Percentiles rank a stretch among this genome's conserved stretches.
phyloP scores from a whole-genome alignment of 169 alveolate species.

The Eimeria sp. region DNA sequence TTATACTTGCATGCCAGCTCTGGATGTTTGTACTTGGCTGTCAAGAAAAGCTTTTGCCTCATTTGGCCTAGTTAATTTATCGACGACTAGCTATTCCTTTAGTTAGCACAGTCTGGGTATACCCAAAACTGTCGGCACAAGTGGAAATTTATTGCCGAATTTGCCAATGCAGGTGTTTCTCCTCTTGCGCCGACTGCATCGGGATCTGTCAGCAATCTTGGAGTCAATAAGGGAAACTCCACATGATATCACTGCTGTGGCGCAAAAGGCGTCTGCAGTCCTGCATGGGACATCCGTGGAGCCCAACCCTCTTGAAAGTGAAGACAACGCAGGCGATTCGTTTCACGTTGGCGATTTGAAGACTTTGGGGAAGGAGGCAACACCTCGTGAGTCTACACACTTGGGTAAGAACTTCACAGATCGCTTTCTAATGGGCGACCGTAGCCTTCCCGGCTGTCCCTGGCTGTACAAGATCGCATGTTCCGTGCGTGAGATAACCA shows the following conservation, averaged over 20 bases:
- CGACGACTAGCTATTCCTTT: neutral
- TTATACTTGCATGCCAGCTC: neutral
- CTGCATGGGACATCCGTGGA: slow-evolving; percentile 42
- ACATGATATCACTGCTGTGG: neutral
- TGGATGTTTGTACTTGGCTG: neutral
- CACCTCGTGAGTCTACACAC: slow-evolving; percentile 9
- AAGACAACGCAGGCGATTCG: neutral
- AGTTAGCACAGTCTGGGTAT: neutral
- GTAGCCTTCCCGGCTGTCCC: neutral
- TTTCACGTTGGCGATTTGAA: slow-evolving; percentile 30
- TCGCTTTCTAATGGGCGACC: neutral
- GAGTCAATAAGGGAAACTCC: slow-evolving; percentile 1
- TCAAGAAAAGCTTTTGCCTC: neutral
- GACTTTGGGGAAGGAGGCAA: neutral
- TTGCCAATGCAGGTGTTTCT: slow-evolving; percentile 54
- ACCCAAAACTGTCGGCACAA: neutral
- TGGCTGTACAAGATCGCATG: neutral
- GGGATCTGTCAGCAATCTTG: slow-evolving; percentile 29
- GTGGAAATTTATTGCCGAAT: neutral
- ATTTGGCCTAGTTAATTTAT: neutral
- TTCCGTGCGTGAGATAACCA: neutral
- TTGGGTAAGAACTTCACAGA: neutral
- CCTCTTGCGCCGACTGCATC: slow-evolving; percentile 62
- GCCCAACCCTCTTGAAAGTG: slow-evolving; percentile 70
- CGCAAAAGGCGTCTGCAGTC: slow-evolving; percentile 36